A percentile compares a stretch with the other conserved stretches of the same genome.
Evolutionary conservation across 306 rosid species (phyloP).

Genomic region (Amphicarpaea edgeworthii): DNA sequence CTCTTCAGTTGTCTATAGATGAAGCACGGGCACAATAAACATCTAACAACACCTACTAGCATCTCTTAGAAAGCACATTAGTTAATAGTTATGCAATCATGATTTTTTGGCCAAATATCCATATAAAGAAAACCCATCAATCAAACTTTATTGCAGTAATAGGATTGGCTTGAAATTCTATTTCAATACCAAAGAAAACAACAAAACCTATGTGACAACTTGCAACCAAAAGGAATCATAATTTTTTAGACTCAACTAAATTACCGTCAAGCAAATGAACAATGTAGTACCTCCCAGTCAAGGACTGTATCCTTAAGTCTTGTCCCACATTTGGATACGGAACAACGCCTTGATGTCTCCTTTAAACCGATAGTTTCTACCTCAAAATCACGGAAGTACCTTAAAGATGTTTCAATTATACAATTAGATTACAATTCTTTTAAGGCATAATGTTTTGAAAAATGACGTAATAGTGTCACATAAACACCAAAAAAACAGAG

Average conservation of each 20-base stretch:
- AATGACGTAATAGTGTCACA: neutral
- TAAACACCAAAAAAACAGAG: slow-evolving; percentile 29
- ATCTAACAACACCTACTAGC: neutral
- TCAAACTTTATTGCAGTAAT: slow-evolving; percentile 23
- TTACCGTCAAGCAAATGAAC: slow-evolving; percentile 34
- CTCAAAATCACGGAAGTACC: slow-evolving; percentile 97
- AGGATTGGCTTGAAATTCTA: slow-evolving; percentile 24
- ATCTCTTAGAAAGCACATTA: neutral
- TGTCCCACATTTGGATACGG: slow-evolving; percentile 71
- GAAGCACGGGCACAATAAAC: slow-evolving; percentile 30
- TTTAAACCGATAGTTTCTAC: slow-evolving; percentile 94
- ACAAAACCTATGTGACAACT: slow-evolving; percentile 21
- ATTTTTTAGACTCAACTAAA: slow-evolving; percentile 36
- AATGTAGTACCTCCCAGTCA: slow-evolving; percentile 90
- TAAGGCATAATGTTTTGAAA: slow-evolving; percentile 7
- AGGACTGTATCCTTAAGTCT: slow-evolving; percentile 95
- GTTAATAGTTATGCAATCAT: neutral
- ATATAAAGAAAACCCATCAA: slow-evolving; percentile 5
- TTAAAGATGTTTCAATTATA: slow-evolving; percentile 43
- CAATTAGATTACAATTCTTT: slow-evolving; percentile 40
- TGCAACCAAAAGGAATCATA: slow-evolving; percentile 2
- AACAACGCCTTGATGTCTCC: slow-evolving; percentile 90
- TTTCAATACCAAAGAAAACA: slow-evolving; percentile 35
- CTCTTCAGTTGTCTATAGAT: slow-evolving; percentile 17
- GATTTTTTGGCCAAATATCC: neutral